Percentiles rank a stretch among this genome's conserved stretches.
phyloP scores from a whole-genome alignment of 257 asterid genomes.

The Phtheirospermum japonicum region DNA sequence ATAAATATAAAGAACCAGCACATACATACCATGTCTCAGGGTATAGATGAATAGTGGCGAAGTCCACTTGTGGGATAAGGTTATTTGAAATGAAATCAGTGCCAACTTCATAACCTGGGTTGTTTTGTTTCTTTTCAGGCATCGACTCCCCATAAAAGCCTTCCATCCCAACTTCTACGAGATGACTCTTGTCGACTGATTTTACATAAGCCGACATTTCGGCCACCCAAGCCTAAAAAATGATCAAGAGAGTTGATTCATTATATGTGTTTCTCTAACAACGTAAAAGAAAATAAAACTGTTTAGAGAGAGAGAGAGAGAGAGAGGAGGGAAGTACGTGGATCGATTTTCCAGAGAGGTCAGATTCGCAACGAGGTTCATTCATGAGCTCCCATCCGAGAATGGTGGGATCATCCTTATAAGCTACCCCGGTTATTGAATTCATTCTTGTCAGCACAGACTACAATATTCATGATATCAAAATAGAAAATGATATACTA shows the following conservation, averaged over 20 bases:
- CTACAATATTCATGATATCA: neutral
- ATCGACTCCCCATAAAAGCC: constrained; percentile 4
- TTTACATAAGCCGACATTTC: constrained; percentile 6
- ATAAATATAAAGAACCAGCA: too few relatives aligned
- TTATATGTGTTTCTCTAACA: too few relatives aligned
- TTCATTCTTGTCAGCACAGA: neutral
- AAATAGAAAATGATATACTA: too few relatives aligned
- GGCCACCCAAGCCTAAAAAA: neutral
- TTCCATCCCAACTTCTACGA: constrained; percentile 6
- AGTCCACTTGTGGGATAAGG: neutral
- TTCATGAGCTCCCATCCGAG: constrained; percentile 9
- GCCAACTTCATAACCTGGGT: constrained; percentile 10
- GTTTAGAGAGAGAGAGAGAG: neutral
- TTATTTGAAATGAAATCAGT: constrained; percentile 8
- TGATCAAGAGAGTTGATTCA: neutral
- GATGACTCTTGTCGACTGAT: constrained; percentile 1
- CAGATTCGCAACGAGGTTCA: constrained; percentile 7
- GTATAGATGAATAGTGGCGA: constrained; percentile 1
- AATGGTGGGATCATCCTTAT: neutral
- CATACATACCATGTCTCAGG: neutral
- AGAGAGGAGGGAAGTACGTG: neutral
- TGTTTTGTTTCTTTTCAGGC: constrained; percentile 1
- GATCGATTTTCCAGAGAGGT: constrained; percentile 6
- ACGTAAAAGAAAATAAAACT: neutral
- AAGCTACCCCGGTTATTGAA: neutral